These are phyloP conservation scores for Aspergillus steynii DNA, from an alignment of 495 filamentous ascomycete species.

Conservation along the genomic window DNA sequence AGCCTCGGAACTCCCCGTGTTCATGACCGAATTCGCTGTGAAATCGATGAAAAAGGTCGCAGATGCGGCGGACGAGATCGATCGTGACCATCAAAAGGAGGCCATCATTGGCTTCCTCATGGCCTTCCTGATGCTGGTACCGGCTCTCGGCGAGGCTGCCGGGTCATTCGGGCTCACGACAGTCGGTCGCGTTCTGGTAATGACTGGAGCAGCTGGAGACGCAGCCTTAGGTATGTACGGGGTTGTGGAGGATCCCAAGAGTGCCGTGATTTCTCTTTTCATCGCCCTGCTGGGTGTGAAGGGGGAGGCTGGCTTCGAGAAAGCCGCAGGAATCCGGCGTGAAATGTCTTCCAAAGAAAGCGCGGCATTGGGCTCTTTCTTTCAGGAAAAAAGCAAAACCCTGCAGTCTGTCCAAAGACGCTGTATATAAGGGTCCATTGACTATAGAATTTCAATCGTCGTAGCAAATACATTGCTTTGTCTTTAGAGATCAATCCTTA, in stretches of 20 bases:
- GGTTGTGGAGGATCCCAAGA: neutral
- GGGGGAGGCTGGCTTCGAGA: too few species aligned
- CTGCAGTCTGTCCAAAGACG: too few species aligned
- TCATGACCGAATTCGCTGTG: neutral
- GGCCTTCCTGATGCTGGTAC: conserved; percentile 9
- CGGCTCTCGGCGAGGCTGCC: conserved; percentile 1
- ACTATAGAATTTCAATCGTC: too few species aligned
- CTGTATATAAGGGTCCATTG: too few species aligned
- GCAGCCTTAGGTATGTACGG: neutral
- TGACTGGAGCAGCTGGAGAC: neutral
- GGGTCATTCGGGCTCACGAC: neutral
- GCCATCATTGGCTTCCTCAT: conserved; percentile 8
- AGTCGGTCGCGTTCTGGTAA: neutral
- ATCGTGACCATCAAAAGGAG: neutral
- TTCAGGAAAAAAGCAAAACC: too few species aligned
- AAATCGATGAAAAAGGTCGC: neutral
- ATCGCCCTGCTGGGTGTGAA: too few species aligned
- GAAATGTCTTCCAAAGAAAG: too few species aligned
- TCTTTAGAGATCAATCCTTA: too few species aligned
- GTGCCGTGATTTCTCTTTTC: neutral
- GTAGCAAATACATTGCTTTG: too few species aligned
- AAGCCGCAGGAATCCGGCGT: too few species aligned
- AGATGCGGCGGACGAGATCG: neutral
- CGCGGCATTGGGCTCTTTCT: too few species aligned
- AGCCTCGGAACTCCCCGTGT: neutral